A percentile compares a stretch with the other conserved stretches of the same genome.
Conservation (phyloP, 2,329 filamentous ascomycete species). For the Trichophyton simii region DNA sequence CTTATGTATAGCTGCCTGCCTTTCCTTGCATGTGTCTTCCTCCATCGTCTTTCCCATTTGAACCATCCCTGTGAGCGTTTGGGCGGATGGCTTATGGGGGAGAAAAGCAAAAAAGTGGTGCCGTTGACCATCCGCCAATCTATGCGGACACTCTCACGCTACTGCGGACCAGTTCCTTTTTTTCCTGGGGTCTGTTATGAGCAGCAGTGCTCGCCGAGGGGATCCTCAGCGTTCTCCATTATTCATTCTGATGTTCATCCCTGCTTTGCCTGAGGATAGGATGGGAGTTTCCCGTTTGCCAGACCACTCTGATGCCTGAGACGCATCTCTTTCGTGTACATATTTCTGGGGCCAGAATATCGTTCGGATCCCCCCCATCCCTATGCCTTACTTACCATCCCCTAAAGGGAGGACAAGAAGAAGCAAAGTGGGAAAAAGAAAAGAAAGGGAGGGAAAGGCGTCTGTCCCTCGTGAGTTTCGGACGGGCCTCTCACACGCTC, state of each 20-base stretch:
- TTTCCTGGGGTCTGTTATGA: background rate
- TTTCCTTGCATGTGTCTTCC: background rate
- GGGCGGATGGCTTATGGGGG: background rate
- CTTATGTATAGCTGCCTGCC: background rate
- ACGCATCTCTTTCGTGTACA: background rate
- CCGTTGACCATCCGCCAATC: background rate
- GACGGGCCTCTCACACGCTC: background rate
- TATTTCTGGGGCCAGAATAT: background rate
- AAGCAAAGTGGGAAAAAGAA: background rate
- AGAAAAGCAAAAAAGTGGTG: no score
- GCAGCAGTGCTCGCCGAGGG: background rate
- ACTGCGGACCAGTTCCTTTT: background rate
- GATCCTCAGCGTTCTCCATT: background rate
- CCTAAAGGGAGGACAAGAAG: background rate
- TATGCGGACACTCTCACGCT: background rate
- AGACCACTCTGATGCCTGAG: background rate
- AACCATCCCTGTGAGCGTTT: background rate
- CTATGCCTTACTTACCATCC: background rate
- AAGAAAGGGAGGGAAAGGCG: background rate
- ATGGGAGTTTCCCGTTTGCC: background rate
- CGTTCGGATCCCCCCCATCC: background rate
- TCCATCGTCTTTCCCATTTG: background rate
- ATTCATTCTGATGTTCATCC: background rate
- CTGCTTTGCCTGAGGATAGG: background rate
- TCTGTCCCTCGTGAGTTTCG: constrained; percentile 1